Conservation (phyloP, 177 flowering plant species). For the Vitis hybrid region DNA sequence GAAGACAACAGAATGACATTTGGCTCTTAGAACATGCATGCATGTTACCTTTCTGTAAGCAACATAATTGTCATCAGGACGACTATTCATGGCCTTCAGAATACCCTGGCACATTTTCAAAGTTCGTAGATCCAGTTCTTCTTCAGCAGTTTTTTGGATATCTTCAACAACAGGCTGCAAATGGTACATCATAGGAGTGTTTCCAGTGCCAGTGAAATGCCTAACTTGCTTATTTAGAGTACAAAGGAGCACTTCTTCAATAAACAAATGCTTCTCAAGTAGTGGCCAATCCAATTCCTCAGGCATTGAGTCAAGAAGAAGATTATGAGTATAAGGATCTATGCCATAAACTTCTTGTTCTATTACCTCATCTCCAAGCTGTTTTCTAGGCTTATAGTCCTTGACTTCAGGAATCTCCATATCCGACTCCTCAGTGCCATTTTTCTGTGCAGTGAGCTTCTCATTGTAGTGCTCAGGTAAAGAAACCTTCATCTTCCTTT, state of each 20-base stretch:
- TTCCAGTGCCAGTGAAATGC: constrained; percentile 79
- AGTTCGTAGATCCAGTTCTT: constrained; percentile 45
- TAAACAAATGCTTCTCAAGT: constrained; percentile 73
- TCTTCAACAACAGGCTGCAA: constrained; percentile 87
- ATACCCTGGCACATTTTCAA: constrained; percentile 62
- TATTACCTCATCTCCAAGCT: constrained; percentile 86
- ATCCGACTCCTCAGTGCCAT: constrained; percentile 83
- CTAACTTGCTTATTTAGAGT: constrained; percentile 78
- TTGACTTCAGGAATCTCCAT: constrained; percentile 98
- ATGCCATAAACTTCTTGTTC: constrained; percentile 99
- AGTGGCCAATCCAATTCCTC: constrained; percentile 80
- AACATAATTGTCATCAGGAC: constrained; percentile 93
- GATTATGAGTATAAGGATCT: constrained; percentile 97
- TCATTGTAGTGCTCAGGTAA: constrained; percentile 95
- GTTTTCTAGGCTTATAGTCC: constrained; percentile 89
- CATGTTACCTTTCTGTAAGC: constrained; percentile 86
- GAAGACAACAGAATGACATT: neutral
- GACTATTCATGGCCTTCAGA: constrained; percentile 66
- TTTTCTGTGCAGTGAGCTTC: constrained; percentile 78
- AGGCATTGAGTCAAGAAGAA: constrained; percentile 95
- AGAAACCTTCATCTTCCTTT: constrained; percentile 86
- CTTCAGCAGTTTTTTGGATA: constrained; percentile 53
- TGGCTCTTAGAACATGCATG: neutral
- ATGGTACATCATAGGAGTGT: constrained; percentile 78
- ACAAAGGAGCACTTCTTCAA: constrained; percentile 86